Evolutionary conservation across 192 early-diverging fungal genomes (phyloP), one percentile per base, ranked within the genome.

Genomic region (Backusella circina): DNA sequence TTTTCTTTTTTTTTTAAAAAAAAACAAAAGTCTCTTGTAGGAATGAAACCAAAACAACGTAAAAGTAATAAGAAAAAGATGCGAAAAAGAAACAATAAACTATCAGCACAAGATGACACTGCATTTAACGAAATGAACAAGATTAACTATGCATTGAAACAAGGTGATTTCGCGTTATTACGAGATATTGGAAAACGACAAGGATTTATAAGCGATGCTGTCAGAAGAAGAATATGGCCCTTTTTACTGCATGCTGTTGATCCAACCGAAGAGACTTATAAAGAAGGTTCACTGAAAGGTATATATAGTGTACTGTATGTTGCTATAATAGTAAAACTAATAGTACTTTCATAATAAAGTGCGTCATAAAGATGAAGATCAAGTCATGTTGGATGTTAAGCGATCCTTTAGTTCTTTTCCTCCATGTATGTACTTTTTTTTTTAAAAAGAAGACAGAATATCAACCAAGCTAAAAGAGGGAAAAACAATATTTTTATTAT

Each of bases 141-240:
- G 18, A 75, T 86, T 32, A 84, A 86, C 57, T 79, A 86, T 51
- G 83, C 83, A 18, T 80, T 86, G 39, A 70, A 80, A 12, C 50
- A 23, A 47, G 33, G 72, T 16, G 57, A 82, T 50, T 36, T 78
- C 18, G 33, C 18, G 26, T 28, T 65, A 37, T 76, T 88, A 0
- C 41, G 75, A 16, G 33, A 44, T 13, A 57, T 76, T 31, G 77
- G 80, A 6, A 77, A 70, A 18, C 75, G 74, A 7, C 82, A 80
- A 0, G 66, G 77, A 4, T 88, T 88, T 50, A 65, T 86, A 8
- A 86, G 79, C 65, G 77, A 86, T 75, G 84, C 82, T 15, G 77
- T 88, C 35, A 67, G 86, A 37, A 75, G 85, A 37, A 69, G 82
- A 72, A 81, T 77, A n/a, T 88, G 86, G 86, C 86, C 84, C 4